These are phyloP conservation scores for Torulaspora pretoriensis DNA, from an alignment of 1,139 yeast genomes.

Conservation along the genomic window DNA sequence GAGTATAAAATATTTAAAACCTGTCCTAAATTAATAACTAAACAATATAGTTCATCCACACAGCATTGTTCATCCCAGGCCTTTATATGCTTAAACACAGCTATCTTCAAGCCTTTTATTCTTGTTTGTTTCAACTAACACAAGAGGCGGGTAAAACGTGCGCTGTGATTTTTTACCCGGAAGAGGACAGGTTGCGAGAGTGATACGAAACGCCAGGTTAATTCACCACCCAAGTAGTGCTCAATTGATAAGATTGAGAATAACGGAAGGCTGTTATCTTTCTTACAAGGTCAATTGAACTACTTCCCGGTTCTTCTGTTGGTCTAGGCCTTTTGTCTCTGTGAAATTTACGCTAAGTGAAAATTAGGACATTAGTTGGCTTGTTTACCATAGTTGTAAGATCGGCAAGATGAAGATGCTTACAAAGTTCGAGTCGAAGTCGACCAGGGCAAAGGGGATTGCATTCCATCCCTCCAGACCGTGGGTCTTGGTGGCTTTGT, in stretches of 20 bases:
- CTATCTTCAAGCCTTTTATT: background rate
- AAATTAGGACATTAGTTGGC: conserved; percentile 6
- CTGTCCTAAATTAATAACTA: no score
- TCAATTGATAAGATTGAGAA: background rate
- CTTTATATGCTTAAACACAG: no score
- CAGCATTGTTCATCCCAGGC: no score
- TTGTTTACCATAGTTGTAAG: conserved; percentile 5
- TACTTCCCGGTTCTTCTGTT: conserved; percentile 1
- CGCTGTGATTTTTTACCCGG: conserved; percentile 4
- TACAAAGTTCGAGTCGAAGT: conserved; percentile 96
- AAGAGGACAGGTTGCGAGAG: conserved; percentile 6
- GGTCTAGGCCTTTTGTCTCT: conserved; percentile 1
- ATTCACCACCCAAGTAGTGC: conserved; percentile 1
- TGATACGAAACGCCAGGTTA: conserved; percentile 12
- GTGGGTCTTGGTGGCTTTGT: conserved; percentile 92
- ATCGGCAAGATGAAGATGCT: conserved; percentile 79
- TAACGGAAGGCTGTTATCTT: background rate
- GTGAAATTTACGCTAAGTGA: background rate
- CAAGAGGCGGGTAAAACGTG: conserved; percentile 7
- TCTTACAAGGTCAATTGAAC: conserved; percentile 1
- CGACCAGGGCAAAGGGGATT: conserved; percentile 96
- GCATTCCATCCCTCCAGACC: conserved; percentile 95
- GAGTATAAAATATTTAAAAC: no score
- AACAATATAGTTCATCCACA: no score
- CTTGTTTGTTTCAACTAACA: background rate